phyloP scores from a whole-genome alignment of 2,329 filamentous ascomycete species.

The Ascosphaera apis region DNA sequence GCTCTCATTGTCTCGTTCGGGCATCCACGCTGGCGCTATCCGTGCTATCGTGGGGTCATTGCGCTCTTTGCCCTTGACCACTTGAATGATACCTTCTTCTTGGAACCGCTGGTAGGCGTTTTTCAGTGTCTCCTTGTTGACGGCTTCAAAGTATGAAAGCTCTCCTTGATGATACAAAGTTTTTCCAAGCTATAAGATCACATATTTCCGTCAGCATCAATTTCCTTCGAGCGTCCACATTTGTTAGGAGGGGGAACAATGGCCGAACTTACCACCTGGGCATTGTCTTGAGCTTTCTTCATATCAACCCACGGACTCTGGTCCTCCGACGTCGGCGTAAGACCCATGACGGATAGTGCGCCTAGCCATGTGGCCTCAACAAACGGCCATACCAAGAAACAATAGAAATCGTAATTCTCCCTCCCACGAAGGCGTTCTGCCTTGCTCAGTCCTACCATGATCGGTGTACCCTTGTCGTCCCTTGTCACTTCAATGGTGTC shows the following conservation, averaged over 20 bases:
- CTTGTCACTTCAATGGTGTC: conserved; percentile 48
- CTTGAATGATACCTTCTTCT: conserved; percentile 68
- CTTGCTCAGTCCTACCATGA: conserved; percentile 53
- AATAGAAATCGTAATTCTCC: conserved; percentile 97
- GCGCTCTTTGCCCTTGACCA: conserved; percentile 41
- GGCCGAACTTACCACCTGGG: conserved; percentile 43
- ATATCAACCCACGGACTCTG: conserved; percentile 57
- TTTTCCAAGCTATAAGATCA: conserved; percentile 50
- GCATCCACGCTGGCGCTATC: conserved; percentile 53
- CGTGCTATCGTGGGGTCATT: conserved; percentile 26
- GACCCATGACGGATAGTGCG: conserved; percentile 64
- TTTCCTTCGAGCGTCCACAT: conserved; percentile 2
- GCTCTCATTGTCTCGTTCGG: conserved; percentile 37
- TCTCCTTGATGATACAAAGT: conserved; percentile 96
- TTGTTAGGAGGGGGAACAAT: not conserved
- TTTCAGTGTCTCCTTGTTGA: conserved; percentile 93
- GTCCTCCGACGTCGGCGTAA: conserved; percentile 39
- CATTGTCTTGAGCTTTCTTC: conserved; percentile 54
- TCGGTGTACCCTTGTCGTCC: conserved; percentile 27
- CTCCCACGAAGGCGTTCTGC: conserved; percentile 54
- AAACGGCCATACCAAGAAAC: conserved; percentile 96
- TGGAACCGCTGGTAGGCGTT: conserved; percentile 77
- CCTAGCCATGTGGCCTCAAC: conserved; percentile 88
- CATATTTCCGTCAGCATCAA: no score
- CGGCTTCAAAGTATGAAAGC: conserved; percentile 88